Evolutionary conservation across 768 basidiomycete species (phyloP), one percentile per base, ranked within the genome.

Genomic region (Leccinum boreale): DNA sequence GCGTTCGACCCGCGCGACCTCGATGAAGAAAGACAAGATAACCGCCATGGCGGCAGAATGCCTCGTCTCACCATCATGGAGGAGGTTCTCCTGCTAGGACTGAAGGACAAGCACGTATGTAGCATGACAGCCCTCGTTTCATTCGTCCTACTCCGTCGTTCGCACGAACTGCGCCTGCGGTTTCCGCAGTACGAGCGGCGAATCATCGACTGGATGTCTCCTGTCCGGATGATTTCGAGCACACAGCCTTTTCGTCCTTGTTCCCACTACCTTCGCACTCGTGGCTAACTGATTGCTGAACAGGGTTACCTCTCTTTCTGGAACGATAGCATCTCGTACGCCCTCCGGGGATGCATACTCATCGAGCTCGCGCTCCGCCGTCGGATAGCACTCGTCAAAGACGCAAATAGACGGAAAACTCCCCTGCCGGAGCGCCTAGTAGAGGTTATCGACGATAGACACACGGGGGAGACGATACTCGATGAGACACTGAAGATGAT

Each of bases 241-340:
- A 14, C 42, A 39, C n/a, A 58, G 26, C 53, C 52, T 56, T 55
- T 56, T 58, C 55, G 3, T 60, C 12, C 17, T 23, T 10, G 24
- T 36, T n/a, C 29, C n/a, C 11, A 19, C 19, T 50, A 14, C 36
- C 50, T 45, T 31, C 23, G 35, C 23, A 12, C 50, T 39, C n/a
- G 23, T 61, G 28, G 42, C 63, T 68, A 47, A 70, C 63, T 68
- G 48, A 70, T 35, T 5, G 10, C 60, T 19, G 7, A 45, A 47
- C 64, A 87, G 85, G 95, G 95, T 35, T 97, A 98, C 73, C 85
- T 98, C 39, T 96, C 94, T 1, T 98, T 98, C 71, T 98, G 96
- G 96, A 98, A 98, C 76, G 96, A 99, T 79, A 98, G 98, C 75
- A 99, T 99, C 64, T 97, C 94, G 0, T 99, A 99, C 74, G 95